Evolutionary conservation across 192 early-diverging fungal species (phyloP).

Genomic region (Coemansia aciculifera): DNA sequence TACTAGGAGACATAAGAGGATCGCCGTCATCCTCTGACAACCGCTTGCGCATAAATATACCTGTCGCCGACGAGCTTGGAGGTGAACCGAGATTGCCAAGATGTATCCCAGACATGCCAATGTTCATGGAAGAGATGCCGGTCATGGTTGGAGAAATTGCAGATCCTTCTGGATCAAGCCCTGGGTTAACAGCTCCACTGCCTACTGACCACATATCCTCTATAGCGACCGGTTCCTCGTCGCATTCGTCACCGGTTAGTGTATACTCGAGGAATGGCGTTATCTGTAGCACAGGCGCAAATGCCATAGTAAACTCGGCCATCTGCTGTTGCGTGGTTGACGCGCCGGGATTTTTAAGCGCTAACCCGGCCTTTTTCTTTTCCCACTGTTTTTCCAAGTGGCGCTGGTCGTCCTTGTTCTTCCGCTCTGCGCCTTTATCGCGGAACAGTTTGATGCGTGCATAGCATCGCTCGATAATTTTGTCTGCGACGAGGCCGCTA

Average conservation of each 20-base stretch:
- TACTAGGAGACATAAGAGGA: conserved; percentile 26
- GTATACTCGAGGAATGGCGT: conserved; percentile 44
- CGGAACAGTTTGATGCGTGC: conserved; percentile 70
- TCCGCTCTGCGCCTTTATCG: conserved; percentile 78
- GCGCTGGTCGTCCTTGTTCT: conserved; percentile 75
- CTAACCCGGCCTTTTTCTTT: conserved; percentile 53
- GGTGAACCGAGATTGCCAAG: conserved; percentile 27
- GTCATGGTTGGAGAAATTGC: conserved; percentile 18
- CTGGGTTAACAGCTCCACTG: conserved; percentile 15
- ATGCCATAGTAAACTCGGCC: conserved; percentile 33
- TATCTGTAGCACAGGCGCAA: conserved; percentile 40
- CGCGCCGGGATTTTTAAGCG: conserved; percentile 17
- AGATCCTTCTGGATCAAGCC: conserved; percentile 24
- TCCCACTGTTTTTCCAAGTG: conserved; percentile 70
- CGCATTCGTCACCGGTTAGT: conserved; percentile 52
- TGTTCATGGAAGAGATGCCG: conserved; percentile 34
- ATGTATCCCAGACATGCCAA: conserved; percentile 40
- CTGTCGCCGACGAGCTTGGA: conserved; percentile 16
- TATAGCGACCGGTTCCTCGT: conserved; percentile 52
- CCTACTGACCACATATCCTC: conserved; percentile 37
- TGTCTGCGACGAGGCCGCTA: conserved; percentile 17
- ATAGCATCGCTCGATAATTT: conserved; percentile 58
- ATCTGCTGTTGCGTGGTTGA: conserved; percentile 25
- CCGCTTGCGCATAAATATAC: conserved; percentile 48
- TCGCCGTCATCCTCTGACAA: conserved; percentile 38